Base-by-base conservation (phyloP, 2,329 filamentous ascomycete genomes). In the Orbilia brochopaga region DNA sequence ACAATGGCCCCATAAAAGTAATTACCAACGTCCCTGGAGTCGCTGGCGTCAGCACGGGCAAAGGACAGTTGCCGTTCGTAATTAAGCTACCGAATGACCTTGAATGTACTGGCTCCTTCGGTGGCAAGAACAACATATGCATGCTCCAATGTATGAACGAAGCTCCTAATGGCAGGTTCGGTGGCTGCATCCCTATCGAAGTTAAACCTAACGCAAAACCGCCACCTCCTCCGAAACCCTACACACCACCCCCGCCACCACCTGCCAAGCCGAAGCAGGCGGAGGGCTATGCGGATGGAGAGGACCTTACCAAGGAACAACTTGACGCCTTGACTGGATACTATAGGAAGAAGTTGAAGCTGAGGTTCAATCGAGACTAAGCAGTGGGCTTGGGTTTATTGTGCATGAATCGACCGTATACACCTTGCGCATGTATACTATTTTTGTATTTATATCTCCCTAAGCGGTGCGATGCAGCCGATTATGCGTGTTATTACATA, bases 71-170 rank as follows among this genome's bases (percentile, higher is more conserved):
- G n/a, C 52, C 35, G 23, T 30, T 66, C 15, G 17, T 53, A 2
- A 46, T 54, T 23, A 11, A 52, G 15, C 53, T 60, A 27, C 74
- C 69, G 72, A 53, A 70, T 17, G 15, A 4, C 17, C 5, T 42
- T 83, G 82, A 79, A 6, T 85, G 85, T 0, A 85, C 84, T 1
- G 86, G 86, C 48, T 83, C 85, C 61, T 76, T 57, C 15, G 52
- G 62, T 19, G 61, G 50, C 13, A 52, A 27, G 40, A 55, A 54
- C 7, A 63, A 65, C 52, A 62, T 86, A 42, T 86, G 84, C 80
- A 86, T 85, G 0, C 80, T 87, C 19, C 82, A 85, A 37, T 87
- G 85, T 80, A 81, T 84, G 19, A 87, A 87, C 79, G 84, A 83
- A 63, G 83, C 84, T 2, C 78, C 83, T 2, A 84, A 84, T 8